phyloP scores from a whole-genome alignment of 441 rosid species.

The Adansonia rubrostipa region DNA sequence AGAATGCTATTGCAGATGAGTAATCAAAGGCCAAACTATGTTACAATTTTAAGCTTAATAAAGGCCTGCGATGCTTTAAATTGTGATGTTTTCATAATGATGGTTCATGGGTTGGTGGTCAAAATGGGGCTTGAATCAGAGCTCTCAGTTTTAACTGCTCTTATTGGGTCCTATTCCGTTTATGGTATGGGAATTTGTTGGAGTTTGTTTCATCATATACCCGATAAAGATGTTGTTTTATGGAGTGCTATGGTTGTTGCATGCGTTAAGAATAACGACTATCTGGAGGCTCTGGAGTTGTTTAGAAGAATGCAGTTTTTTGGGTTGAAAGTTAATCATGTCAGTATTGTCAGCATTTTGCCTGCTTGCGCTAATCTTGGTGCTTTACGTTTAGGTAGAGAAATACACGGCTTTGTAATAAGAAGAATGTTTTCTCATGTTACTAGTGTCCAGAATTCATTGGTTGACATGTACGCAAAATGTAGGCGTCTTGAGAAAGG shows the following conservation, averaged over 20 bases:
- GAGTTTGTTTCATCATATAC: slow-evolving; percentile 35
- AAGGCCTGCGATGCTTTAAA: slow-evolving; percentile 29
- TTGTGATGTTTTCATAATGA: slow-evolving; percentile 17
- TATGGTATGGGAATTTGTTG: slow-evolving; percentile 24
- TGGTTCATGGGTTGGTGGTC: slow-evolving; percentile 36
- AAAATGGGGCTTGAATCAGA: slow-evolving; percentile 35
- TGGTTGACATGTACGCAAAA: slow-evolving; percentile 30
- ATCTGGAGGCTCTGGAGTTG: slow-evolving; percentile 32
- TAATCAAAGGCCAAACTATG: slow-evolving; percentile 37
- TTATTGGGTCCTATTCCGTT: slow-evolving; percentile 28
- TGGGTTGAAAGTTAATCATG: slow-evolving; percentile 31
- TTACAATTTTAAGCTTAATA: slow-evolving; percentile 31
- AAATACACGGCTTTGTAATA: slow-evolving; percentile 27
- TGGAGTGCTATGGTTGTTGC: slow-evolving; percentile 39
- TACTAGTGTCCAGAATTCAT: slow-evolving; percentile 30
- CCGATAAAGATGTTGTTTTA: slow-evolving; percentile 32
- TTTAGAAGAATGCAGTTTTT: slow-evolving; percentile 34
- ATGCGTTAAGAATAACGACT: slow-evolving; percentile 34
- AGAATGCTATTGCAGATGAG: slow-evolving; percentile 25
- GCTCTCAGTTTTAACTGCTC: slow-evolving; percentile 31
- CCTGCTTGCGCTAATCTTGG: slow-evolving; percentile 29
- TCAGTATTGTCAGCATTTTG: slow-evolving; percentile 29
- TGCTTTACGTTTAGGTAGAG: slow-evolving; percentile 20
- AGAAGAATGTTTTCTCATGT: slow-evolving; percentile 15
- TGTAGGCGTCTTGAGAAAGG: slow-evolving; percentile 25